phyloP scores from a whole-genome alignment of 768 basidiomycete species.

The Lentinula lateritia region DNA sequence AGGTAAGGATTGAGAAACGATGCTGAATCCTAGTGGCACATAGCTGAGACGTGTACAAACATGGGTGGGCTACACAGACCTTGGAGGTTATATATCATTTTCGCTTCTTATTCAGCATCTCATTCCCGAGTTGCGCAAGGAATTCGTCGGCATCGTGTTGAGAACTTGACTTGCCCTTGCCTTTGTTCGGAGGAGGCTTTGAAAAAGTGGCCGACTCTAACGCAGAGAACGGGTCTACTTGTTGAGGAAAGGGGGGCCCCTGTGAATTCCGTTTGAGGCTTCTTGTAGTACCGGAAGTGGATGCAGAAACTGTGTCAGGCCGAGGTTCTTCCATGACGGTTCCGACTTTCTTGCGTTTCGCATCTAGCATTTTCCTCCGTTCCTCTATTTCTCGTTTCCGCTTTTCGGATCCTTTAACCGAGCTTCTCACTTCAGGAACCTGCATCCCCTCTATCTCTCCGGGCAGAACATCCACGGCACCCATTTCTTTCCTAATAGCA shows the following conservation, averaged over 20 bases:
- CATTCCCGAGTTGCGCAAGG: conserved; percentile 58
- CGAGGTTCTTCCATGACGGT: conserved; percentile 10
- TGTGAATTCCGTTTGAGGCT: background rate
- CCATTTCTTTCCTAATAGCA: conserved; percentile 49
- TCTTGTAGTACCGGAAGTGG: conserved; percentile 1
- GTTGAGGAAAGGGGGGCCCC: conserved; percentile 5
- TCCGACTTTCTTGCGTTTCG: conserved; percentile 57
- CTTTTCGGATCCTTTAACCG: conserved; percentile 32
- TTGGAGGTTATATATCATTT: conserved; percentile 15
- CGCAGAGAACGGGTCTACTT: conserved; percentile 45
- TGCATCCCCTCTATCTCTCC: conserved; percentile 81
- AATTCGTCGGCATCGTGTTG: conserved; percentile 54
- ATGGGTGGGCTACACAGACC: background rate
- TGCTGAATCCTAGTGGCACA: background rate
- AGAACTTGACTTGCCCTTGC: conserved; percentile 13
- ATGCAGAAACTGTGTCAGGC: conserved; percentile 1
- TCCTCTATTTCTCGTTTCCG: conserved; percentile 13
- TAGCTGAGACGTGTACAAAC: background rate
- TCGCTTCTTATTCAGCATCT: conserved; percentile 38
- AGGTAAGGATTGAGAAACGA: background rate
- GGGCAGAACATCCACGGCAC: conserved; percentile 54
- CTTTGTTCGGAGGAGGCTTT: conserved; percentile 16
- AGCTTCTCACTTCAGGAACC: conserved; percentile 19
- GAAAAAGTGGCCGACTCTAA: conserved; percentile 32
- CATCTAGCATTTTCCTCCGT: conserved; percentile 47